Conservation (phyloP, 169 alveolate genomes). For the Cryptosporidium muris region DNA sequence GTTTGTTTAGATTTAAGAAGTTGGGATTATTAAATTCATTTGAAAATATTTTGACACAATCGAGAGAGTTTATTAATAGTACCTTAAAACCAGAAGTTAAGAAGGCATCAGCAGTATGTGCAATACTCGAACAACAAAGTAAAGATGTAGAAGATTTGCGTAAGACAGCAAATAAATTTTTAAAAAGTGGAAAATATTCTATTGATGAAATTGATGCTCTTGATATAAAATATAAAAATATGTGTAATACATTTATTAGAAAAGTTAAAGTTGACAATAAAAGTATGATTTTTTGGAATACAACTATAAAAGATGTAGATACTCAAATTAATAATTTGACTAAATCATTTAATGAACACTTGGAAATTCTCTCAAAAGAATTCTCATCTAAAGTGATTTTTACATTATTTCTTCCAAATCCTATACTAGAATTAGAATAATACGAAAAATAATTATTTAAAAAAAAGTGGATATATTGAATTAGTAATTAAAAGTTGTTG, state of each 20-base stretch:
- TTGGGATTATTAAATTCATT: slow-evolving; percentile 7
- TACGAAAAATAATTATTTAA: too few relatives aligned
- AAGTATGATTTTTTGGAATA: slow-evolving; percentile 50
- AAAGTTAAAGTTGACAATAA: slow-evolving; percentile 27
- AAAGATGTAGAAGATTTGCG: slow-evolving; percentile 55
- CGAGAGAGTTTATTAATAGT: slow-evolving; percentile 46
- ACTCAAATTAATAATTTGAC: slow-evolving; percentile 51
- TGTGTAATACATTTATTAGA: slow-evolving; percentile 54
- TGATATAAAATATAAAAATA: slow-evolving; percentile 15
- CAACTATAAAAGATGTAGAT: slow-evolving; percentile 43
- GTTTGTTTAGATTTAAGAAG: slow-evolving; percentile 46
- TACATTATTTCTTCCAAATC: slow-evolving; percentile 47
- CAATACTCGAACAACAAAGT: slow-evolving; percentile 35
- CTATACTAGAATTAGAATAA: too few relatives aligned
- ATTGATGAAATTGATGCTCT: slow-evolving; percentile 7
- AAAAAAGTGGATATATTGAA: slow-evolving; percentile 9
- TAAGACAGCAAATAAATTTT: slow-evolving; percentile 19
- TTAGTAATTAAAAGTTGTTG: neutral
- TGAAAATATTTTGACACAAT: slow-evolving; percentile 36
- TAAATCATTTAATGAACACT: slow-evolving; percentile 35
- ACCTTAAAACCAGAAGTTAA: slow-evolving; percentile 62
- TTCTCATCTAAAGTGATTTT: slow-evolving; percentile 49
- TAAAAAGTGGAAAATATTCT: slow-evolving; percentile 32
- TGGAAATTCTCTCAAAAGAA: slow-evolving; percentile 21
- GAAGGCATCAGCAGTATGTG: slow-evolving; percentile 39